Percentiles rank a stretch among this genome's conserved stretches.
Conservation (phyloP, 805 yeast species). For the Candida tibetensis region DNA sequence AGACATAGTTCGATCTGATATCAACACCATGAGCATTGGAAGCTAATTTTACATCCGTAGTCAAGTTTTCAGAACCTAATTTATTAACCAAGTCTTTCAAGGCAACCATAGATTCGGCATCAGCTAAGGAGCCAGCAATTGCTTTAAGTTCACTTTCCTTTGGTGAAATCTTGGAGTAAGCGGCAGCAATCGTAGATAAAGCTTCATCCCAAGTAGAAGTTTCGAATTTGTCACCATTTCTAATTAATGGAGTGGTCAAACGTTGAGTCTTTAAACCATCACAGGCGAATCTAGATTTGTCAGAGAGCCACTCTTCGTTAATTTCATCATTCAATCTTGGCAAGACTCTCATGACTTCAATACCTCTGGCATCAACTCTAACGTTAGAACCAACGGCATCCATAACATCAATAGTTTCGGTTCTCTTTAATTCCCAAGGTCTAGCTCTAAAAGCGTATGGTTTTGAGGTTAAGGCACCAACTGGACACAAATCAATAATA, state of each 20-base stretch:
- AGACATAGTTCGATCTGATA: slow-evolving; percentile 72
- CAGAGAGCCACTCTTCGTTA: slow-evolving; percentile 90
- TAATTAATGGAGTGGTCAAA: slow-evolving; percentile 74
- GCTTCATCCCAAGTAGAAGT: slow-evolving; percentile 89
- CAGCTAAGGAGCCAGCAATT: slow-evolving; percentile 76
- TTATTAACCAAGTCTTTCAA: slow-evolving; percentile 75
- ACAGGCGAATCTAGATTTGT: slow-evolving; percentile 79
- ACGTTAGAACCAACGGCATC: slow-evolving; percentile 82
- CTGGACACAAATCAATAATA: slow-evolving; percentile 85
- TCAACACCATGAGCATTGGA: slow-evolving; percentile 63
- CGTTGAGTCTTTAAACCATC: slow-evolving; percentile 87
- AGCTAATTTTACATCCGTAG: slow-evolving; percentile 65
- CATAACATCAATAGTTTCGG: slow-evolving; percentile 80
- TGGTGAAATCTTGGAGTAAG: slow-evolving; percentile 54
- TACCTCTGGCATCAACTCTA: slow-evolving; percentile 83
- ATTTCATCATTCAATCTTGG: slow-evolving; percentile 85
- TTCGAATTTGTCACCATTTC: slow-evolving; percentile 65
- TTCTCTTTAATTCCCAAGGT: slow-evolving; percentile 90
- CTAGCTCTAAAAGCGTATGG: slow-evolving; percentile 92
- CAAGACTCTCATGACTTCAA: slow-evolving; percentile 81
- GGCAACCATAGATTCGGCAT: slow-evolving; percentile 79
- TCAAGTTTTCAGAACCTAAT: slow-evolving; percentile 77
- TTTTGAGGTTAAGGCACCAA: slow-evolving; percentile 85
- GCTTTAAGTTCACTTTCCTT: slow-evolving; percentile 73
- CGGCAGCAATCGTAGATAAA: slow-evolving; percentile 62